Base-by-base conservation (phyloP, 31 red algal genomes). In the Odonthalia washingtoniensis region DNA sequence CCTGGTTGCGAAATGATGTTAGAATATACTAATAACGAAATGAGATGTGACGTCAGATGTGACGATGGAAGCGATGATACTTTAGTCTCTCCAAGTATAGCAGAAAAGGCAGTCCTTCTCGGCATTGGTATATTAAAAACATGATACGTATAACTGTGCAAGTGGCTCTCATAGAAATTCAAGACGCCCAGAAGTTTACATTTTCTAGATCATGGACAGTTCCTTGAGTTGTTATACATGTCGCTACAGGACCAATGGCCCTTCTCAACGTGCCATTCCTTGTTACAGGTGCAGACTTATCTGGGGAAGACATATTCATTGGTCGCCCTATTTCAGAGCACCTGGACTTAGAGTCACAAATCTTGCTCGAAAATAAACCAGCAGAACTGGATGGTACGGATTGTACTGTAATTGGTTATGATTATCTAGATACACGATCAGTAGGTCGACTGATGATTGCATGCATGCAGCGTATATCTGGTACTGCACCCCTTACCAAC, bases 31-130 rank as follows among this genome's bases (percentile, higher is more conserved):
- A 30, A 28, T 9, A 70, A 6, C 9, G 6, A 28, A 36, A 21
- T 70, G 9, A 6, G 33, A 70, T 70, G 28, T 33, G 6, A 28
- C n/a, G 74, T 5, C 14, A 9, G n/a, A 17, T 45, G 74, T 44
- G 74, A 77, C 43, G 74, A 77, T 27, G 74, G 38, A n/a, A 77
- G 74, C 17, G 74, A 77, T 21, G 74, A 77, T 14, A 77, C 28
- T 4, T 16, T 46, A 6, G 74, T 77, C 12, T 77, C 74, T 14
- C 74, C 34, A 14, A 40, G 37, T 16, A 27, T 44, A 37, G 74
- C 74, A 44, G 74, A 77, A 38, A 5, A 38, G 43, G 39, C 74
- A 12, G 41, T 38, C 35, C 74, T 77, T 16, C n/a, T 44, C 40
- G 39, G 74, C 6, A 77, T 77, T 44, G 74, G 74, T 27, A 40